These are phyloP conservation scores for Cenchrus americanus DNA, from an alignment of 176 grass and related monocot species.

Conservation along the genomic window DNA sequence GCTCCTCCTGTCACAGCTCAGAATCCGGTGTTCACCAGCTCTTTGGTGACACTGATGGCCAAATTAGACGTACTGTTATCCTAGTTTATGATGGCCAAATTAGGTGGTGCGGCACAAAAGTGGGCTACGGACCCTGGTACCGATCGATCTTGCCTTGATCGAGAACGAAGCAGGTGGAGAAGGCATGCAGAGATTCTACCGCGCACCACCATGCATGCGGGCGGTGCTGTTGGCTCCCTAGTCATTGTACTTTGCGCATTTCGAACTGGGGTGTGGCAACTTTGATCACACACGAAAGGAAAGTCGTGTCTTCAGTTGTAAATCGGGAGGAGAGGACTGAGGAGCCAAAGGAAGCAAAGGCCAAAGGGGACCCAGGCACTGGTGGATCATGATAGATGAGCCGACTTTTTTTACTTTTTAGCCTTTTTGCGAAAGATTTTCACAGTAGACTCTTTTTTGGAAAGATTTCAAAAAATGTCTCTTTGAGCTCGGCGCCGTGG, in stretches of 20 bases:
- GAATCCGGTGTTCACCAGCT: no score
- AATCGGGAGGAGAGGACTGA: neutral
- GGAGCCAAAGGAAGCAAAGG: neutral
- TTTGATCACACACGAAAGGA: neutral
- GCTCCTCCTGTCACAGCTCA: no score
- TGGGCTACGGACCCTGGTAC: neutral
- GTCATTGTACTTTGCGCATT: neutral
- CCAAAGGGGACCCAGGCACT: neutral
- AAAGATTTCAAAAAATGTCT: no score
- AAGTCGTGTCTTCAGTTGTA: neutral
- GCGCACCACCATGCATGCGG: neutral
- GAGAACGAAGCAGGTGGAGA: neutral
- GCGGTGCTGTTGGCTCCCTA: neutral
- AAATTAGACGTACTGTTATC: no score
- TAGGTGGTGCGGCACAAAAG: neutral
- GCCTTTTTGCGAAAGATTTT: no score
- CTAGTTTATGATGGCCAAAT: neutral
- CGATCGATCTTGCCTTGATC: neutral
- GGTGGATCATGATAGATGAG: neutral
- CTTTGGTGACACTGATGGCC: no score
- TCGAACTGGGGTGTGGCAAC: neutral
- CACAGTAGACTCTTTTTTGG: no score
- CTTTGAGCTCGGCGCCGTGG: no score
- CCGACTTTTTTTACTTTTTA: no score
- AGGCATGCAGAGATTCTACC: conserved; percentile 32